These are phyloP conservation scores for Claviceps africana DNA, from an alignment of 2,329 filamentous ascomycete species.

Conservation along the genomic window DNA sequence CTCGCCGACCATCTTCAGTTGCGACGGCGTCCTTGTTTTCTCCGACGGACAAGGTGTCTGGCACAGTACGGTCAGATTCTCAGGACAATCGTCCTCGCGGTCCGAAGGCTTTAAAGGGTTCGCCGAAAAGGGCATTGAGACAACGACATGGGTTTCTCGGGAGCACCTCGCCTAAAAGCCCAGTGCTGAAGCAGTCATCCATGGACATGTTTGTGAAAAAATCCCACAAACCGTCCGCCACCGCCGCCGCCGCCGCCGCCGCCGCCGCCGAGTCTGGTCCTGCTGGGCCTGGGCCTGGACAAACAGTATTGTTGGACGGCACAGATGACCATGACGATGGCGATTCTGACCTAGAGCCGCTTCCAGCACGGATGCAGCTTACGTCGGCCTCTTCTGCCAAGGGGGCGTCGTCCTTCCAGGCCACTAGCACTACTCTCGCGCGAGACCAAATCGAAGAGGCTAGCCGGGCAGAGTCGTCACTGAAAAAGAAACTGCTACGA, in stretches of 20 bases:
- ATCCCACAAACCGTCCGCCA: background rate
- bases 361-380: background rate
- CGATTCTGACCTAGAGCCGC: conserved; percentile 8
- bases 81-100: conserved; percentile 9
- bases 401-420: background rate
- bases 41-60: conserved; percentile 10
- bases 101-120: conserved; percentile 5
- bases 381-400: background rate
- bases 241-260: too few relatives aligned
- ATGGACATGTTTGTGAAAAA: conserved; percentile 16
- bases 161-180: background rate
- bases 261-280: background rate
- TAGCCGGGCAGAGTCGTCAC: conserved; percentile 1
- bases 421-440: background rate
- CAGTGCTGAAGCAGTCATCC: conserved; percentile 19
- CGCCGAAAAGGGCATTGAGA: background rate
- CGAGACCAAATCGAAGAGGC: conserved; percentile 1
- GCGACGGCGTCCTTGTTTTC: conserved; percentile 3
- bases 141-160: background rate
- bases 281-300: background rate
- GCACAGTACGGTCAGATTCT: conserved; percentile 14
- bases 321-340: background rate
- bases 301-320: background rate
- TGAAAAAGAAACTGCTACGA: conserved; percentile 25
- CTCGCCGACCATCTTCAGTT: conserved; percentile 7